Base-by-base conservation (phyloP, 352 stramenopile genomes). In the Phytophthora cajani region DNA sequence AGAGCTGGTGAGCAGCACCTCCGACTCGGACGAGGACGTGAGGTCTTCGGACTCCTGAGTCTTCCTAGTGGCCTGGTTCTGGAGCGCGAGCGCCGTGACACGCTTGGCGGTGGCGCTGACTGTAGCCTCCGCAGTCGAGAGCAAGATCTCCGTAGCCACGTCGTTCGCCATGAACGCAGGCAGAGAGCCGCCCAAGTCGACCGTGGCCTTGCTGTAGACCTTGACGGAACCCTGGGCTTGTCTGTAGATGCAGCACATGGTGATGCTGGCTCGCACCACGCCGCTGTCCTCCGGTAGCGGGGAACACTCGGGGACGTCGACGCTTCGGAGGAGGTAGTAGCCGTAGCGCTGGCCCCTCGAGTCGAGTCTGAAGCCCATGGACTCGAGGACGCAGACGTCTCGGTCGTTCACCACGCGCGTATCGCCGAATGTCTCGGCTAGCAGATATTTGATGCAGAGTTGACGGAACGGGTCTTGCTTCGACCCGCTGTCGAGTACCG, bases 161-260 rank as follows among this genome's bases (percentile, higher is more conserved):
- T 81, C 78, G 56, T 80, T 83, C 8, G 77, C 78, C 54, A 91
- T 74, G 9, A 88, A 77, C 2, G 75, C 74, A 1, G 80, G 69
- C 10, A 91, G 51, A 1, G 82, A 74, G 0, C 84, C 84, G 9
- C 79, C 74, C 2, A 91, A 42, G 54, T 89, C 72, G 40, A 90
- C 74, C 59, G 82, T 73, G 8, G 82, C 84, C 40, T 89, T 90
- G 67, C 75, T 78, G 68, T 89, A 91, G 25, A 82, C 72, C 21
- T 76, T 72, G n/a, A 91, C 81, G 14, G 72, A 49, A 12, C 64
- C 61, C 17, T 79, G 77, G 11, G 72, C 69, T 73, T 92, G 84
- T 5, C 84, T 77, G 58, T 87, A 89, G 61, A 91, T 90, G 56
- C 79, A 89, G 66, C 84, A 90, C 61, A 90, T 68, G 42, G 84